These are phyloP conservation scores for Salix viminalis DNA, from an alignment of 345 rosid species.

Conservation along the genomic window DNA sequence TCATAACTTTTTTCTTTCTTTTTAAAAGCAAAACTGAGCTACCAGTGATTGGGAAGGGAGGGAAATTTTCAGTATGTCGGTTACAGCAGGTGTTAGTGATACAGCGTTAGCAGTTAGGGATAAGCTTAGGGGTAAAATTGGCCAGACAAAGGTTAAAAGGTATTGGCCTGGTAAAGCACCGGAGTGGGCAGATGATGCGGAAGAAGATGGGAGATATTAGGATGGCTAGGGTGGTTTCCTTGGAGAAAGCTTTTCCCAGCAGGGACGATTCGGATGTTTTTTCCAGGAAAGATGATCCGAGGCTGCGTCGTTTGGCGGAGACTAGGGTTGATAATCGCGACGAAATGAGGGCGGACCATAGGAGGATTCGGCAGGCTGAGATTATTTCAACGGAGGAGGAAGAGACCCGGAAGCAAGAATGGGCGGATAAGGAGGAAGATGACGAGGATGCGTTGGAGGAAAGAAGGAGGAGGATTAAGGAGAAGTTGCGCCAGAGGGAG, in stretches of 20 bases:
- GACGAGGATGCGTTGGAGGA: conserved; percentile 59
- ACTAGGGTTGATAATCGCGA: conserved; percentile 55
- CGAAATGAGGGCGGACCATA: conserved; percentile 66
- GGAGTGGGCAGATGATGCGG: conserved; percentile 62
- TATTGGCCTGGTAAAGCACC: conserved; percentile 82
- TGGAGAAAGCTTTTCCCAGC: conserved; percentile 55
- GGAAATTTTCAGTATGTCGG: conserved; percentile 43
- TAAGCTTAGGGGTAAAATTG: conserved; percentile 65
- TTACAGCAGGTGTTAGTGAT: conserved; percentile 70
- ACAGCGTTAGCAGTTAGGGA: conserved; percentile 55
- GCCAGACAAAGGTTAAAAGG: conserved; percentile 65
- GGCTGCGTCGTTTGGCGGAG: conserved; percentile 69
- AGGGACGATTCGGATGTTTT: conserved; percentile 34
- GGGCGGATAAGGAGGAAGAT: conserved; percentile 50
- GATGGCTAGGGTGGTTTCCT: conserved; percentile 41
- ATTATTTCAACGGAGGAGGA: conserved; percentile 60
- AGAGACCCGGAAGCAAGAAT: conserved; percentile 42
- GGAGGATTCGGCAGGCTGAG: conserved; percentile 60
- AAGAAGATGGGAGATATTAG: conserved; percentile 60
- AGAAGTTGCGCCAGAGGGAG: conserved; percentile 45
- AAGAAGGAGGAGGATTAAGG: conserved; percentile 51
- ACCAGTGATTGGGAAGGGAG: not conserved
- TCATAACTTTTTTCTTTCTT: too few relatives aligned
- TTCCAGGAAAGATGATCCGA: conserved; percentile 50
- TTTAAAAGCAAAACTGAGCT: too few relatives aligned